Evolutionary conservation across 495 filamentous ascomycete species (phyloP), one percentile per base, ranked within the genome.

Genomic region (Tuber indicum): DNA sequence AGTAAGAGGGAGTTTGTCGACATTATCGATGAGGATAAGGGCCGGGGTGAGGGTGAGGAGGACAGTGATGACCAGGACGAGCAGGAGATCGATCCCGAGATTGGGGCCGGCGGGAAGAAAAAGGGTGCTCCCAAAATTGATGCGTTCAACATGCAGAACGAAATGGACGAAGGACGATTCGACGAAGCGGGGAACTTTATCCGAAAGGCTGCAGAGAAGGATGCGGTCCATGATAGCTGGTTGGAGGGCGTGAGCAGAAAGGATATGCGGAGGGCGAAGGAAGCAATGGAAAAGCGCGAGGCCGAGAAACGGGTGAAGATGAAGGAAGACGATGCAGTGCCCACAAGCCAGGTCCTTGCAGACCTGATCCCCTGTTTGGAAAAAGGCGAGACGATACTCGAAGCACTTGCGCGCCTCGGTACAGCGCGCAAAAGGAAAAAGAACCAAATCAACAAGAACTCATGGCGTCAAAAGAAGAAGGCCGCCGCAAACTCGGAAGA

Each of bases 91-190:
- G 91, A 71, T 90, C 92, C 83, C 32, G 96, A 98, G 84, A 85
- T 99, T 45, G 96, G 96, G 3, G 91, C 92, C 4, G 96, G 96
- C 10, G 91, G 90, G 1, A 91, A 94, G 80, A 98, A 98, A 85
- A 94, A 92, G 83, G 93, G 97, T 84, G 96, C 96, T 23, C 96
- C 96, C n/a, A 91, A 96, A 81, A 87, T 98, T 42, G 96, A 98
- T 85, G 96, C 94, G 0, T 99, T 99, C 87, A 97, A 99, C 82
- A 94, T 99, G 89, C 90, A 88, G 72, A 85, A 87, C 8, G 96
- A 99, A 84, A 90, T 94, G 82, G 96, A 99, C 84, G 96, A 98
- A 82, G 96, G 96, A 0, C 87, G 89, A 19, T 98, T 97, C 81
- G 96, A 99, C 82, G 92, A 92, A 74, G 86, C 89, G 23, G 96